Evolutionary conservation across 225 moss, liverwort and hornwort genomes (phyloP).

Genomic region (Pseudoscleropodium purum): DNA sequence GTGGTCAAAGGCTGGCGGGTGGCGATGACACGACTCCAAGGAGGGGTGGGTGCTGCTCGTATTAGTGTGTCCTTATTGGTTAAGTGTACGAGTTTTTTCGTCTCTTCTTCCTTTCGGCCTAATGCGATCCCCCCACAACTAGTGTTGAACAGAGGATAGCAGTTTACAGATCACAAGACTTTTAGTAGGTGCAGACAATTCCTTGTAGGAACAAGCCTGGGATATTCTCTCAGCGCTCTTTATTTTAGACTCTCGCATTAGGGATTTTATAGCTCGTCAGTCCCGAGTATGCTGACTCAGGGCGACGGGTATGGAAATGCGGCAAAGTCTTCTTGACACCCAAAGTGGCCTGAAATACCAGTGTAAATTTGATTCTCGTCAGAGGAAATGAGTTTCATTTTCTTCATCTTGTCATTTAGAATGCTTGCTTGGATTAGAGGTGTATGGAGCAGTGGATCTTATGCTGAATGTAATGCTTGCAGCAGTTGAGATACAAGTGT

Average conservation of each 20-base stretch:
- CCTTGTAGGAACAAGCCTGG: conserved; percentile 11
- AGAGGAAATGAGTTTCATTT: neutral
- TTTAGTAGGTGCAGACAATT: conserved; percentile 5
- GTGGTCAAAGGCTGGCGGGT: conserved; percentile 49
- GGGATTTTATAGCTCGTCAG: neutral
- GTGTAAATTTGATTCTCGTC: conserved; percentile 19
- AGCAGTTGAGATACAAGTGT: neutral
- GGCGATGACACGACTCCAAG: conserved; percentile 48
- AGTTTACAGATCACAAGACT: conserved; percentile 8
- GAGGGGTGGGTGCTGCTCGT: conserved; percentile 50
- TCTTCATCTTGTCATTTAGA: neutral
- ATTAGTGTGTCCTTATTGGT: conserved; percentile 5
- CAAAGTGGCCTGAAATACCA: conserved; percentile 19
- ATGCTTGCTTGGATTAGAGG: neutral
- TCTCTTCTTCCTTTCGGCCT: conserved; percentile 2
- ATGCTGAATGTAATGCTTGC: neutral
- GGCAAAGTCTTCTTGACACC: conserved; percentile 10
- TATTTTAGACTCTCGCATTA: conserved; percentile 1
- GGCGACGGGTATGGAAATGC: conserved; percentile 8
- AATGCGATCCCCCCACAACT: conserved; percentile 1
- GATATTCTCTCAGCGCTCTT: neutral
- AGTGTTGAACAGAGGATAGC: conserved; percentile 6
- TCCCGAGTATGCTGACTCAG: conserved; percentile 10
- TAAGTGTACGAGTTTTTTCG: neutral
- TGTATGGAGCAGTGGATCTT: neutral